Evolutionary conservation across 2,329 filamentous ascomycete species (phyloP).

Genomic region (Coleophoma cylindrospora): DNA sequence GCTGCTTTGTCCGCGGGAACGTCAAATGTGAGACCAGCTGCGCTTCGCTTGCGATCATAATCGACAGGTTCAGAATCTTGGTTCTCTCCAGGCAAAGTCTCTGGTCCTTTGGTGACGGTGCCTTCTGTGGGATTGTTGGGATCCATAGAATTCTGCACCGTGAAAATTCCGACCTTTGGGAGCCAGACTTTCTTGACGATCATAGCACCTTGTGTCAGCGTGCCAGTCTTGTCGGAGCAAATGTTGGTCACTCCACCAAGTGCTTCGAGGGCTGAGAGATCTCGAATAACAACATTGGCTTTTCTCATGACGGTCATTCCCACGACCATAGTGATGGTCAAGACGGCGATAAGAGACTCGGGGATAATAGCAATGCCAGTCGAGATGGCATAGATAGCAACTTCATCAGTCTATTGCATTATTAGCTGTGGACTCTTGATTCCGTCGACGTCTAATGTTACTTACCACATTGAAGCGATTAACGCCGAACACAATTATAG

Average conservation of each 20-base stretch:
- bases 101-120: constrained; percentile 30
- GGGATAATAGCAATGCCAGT: constrained; percentile 53
- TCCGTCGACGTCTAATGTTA: not conserved
- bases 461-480: constrained; percentile 42
- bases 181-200: constrained; percentile 54
- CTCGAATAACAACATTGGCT: constrained; percentile 40
- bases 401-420: constrained; percentile 11
- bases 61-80: constrained; percentile 42
- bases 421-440: not conserved
- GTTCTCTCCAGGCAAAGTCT: constrained; percentile 11
- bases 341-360: constrained; percentile 47
- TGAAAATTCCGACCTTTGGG: constrained; percentile 44
- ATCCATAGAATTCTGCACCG: constrained; percentile 44
- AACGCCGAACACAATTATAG: constrained; percentile 32
- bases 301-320: constrained; percentile 41
- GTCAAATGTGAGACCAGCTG: constrained; percentile 56
- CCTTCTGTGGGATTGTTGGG: constrained; percentile 51
- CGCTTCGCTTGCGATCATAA: constrained; percentile 54
- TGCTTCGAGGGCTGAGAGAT: constrained; percentile 53
- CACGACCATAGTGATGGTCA: constrained; percentile 49
- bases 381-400: constrained; percentile 25
- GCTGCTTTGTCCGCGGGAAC: constrained; percentile 43
- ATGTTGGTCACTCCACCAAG: constrained; percentile 69
- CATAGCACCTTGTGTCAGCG: constrained; percentile 55
- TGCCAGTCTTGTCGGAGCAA: constrained; percentile 76